Conservation (phyloP, 2,329 filamentous ascomycete species). For the Westerdykella ornata region DNA sequence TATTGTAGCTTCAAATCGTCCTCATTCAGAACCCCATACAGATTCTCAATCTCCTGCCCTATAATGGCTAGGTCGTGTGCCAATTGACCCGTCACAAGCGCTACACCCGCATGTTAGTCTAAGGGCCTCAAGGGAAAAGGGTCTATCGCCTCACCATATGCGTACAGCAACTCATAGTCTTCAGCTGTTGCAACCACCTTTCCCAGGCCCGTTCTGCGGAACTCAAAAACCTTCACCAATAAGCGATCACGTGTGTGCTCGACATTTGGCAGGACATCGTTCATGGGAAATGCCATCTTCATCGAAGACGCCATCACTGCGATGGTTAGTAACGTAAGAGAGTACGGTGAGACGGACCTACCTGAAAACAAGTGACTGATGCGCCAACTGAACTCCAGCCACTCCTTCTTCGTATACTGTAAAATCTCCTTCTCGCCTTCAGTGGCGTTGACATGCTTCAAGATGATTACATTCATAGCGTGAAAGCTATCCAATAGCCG, state of each 20-base stretch:
- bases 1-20: slow-evolving; percentile 51
- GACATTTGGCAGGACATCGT: slow-evolving; percentile 79
- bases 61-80: slow-evolving; percentile 51
- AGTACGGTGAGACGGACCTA: slow-evolving; percentile 24
- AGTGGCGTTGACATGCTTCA: slow-evolving; percentile 68
- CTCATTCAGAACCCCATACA: slow-evolving; percentile 58
- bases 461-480: slow-evolving; percentile 87
- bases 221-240: slow-evolving; percentile 80
- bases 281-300: slow-evolving; percentile 90
- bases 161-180: slow-evolving; percentile 89
- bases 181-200: slow-evolving; percentile 55
- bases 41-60: slow-evolving; percentile 49
- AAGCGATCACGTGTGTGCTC: slow-evolving; percentile 73
- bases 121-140: background rate
- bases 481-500: slow-evolving; percentile 90
- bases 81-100: slow-evolving; percentile 56
- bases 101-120: slow-evolving; percentile 31
- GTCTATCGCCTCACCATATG: slow-evolving; percentile 57
- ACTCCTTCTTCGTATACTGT: slow-evolving; percentile 69
- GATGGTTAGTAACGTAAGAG: slow-evolving; percentile 10
- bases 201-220: slow-evolving; percentile 60
- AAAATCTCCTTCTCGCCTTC: slow-evolving; percentile 77
- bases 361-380: slow-evolving; percentile 78
- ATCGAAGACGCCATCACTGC: slow-evolving; percentile 80
- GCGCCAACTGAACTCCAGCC: slow-evolving; percentile 72